Conservation (phyloP, 1,139 yeast genomes). For the Sugiyamaella grinbergsii region DNA sequence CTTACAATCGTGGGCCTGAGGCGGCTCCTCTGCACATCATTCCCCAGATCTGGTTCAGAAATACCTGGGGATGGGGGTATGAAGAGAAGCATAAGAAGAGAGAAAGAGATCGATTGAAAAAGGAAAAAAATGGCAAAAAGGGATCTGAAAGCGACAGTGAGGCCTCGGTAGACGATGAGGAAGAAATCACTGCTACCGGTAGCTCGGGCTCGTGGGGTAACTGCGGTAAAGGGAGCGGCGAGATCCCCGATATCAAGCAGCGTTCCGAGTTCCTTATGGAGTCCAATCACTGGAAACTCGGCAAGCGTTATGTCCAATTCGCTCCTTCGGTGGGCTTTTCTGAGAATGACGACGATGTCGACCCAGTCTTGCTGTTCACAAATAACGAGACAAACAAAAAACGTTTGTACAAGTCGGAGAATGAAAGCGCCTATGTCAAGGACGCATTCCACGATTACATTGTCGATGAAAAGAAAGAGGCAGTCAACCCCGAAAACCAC, state of each 20-base stretch:
- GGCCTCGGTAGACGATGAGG: constrained; percentile 1
- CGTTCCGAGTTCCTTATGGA: constrained; percentile 51
- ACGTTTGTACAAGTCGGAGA: constrained; percentile 65
- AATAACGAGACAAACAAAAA: constrained; percentile 84
- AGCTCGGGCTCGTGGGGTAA: constrained; percentile 15
- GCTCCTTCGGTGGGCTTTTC: constrained; percentile 85
- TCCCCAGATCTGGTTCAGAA: constrained; percentile 86
- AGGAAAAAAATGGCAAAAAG: neutral
- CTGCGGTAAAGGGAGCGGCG: constrained; percentile 10
- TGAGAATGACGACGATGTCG: constrained; percentile 62
- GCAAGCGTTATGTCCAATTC: constrained; percentile 68
- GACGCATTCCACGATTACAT: constrained; percentile 91
- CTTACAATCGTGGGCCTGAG: constrained; percentile 80
- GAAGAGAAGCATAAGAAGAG: constrained; percentile 21
- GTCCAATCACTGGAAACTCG: constrained; percentile 71
- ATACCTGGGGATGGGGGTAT: constrained; percentile 90
- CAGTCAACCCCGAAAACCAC: constrained; percentile 64
- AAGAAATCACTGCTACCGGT: neutral
- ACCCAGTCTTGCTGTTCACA: constrained; percentile 76
- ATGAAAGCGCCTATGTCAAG: constrained; percentile 60
- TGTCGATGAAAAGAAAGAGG: constrained; percentile 59
- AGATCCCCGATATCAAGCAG: constrained; percentile 21
- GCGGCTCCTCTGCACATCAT: constrained; percentile 85
- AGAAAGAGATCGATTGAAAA: constrained; percentile 3
- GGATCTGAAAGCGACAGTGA: neutral